phyloP scores from a whole-genome alignment of 2,329 filamentous ascomycete species.

The Sporothrix pallida region DNA sequence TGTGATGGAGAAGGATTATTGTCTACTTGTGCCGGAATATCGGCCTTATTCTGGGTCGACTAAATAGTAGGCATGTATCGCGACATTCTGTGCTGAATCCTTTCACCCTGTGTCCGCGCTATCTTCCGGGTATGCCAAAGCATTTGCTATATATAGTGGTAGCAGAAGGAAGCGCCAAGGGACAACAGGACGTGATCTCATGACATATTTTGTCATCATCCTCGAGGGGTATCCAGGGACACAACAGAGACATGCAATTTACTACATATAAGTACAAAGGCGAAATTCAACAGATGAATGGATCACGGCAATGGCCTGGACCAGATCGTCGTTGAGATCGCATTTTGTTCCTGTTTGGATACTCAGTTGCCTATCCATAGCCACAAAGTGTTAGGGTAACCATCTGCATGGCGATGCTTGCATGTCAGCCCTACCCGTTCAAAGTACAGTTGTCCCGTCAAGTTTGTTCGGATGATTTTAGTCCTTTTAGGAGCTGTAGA shows the following conservation, averaged over 20 bases:
- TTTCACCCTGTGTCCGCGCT: not conserved
- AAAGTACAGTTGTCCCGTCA: too few relatives aligned
- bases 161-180: not conserved
- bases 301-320: not conserved
- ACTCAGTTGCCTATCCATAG: not conserved
- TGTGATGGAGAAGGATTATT: too few relatives aligned
- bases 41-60: too few relatives aligned
- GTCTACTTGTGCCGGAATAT: too few relatives aligned
- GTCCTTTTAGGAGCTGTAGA: not conserved
- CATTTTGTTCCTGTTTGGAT: not conserved
- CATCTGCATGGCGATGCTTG: not conserved
- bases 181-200: not conserved
- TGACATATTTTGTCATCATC: not conserved
- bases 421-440: not conserved
- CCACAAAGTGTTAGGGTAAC: not conserved
- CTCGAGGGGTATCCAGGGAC: not conserved
- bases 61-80: not conserved
- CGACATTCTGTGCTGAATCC: not conserved
- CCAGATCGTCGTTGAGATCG: not conserved
- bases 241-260: not conserved
- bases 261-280: not conserved
- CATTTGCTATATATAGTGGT: not conserved
- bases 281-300: not conserved
- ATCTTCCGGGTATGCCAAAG: not conserved
- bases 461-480: too few relatives aligned